Base-by-base conservation (phyloP, 768 basidiomycete genomes). In the Lanmaoa pseudosensibilis region DNA sequence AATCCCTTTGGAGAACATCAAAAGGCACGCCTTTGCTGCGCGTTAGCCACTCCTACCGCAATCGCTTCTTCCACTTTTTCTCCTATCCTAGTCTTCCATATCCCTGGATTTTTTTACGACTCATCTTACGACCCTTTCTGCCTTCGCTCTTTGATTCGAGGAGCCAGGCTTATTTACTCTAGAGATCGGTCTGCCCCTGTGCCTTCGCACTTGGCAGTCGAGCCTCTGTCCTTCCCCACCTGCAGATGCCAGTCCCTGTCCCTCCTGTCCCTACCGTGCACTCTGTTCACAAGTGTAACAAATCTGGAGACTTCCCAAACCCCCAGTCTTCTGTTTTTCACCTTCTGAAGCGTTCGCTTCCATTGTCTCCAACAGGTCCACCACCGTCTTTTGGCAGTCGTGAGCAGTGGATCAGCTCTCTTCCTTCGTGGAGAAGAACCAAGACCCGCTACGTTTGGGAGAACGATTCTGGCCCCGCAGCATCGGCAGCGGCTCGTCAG, bases 11-110 rank as follows among this genome's bases (percentile, higher is more conserved):
- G 70, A 72, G 65, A 72, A 66, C 62, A 62, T 65, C 69, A 91
- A 92, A 91, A 91, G 88, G 88, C 88, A 81, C 90, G 90, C 90
- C 90, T 92, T 92, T 80, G 87, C 80, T 91, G 90, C 80, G 90
- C 90, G 90, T 92, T 79, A 78, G 88, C 88, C 90, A 82, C 69
- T 54, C 39, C 64, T 63, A 61, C 61, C 54, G 59, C 64, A 61
- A 66, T 66, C 61, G 68, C 62, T 62, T 68, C 60, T 62, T 49
- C 61, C 34, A 6, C 57, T 58, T 37, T 27, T 62, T 63, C 68
- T 64, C 69, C 69, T 72, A 69, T 67, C 67, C 65, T 67, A 64
- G 45, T 60, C 58, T 60, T 59, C 56, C 56, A 44, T 48, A 44
- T 56, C 55, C 64, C 54, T 65, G 59, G 66, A 52, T 60, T 59